Evolutionary conservation across 139 green algal genomes (phyloP).

Genomic region (Ostreobium quekettii): DNA sequence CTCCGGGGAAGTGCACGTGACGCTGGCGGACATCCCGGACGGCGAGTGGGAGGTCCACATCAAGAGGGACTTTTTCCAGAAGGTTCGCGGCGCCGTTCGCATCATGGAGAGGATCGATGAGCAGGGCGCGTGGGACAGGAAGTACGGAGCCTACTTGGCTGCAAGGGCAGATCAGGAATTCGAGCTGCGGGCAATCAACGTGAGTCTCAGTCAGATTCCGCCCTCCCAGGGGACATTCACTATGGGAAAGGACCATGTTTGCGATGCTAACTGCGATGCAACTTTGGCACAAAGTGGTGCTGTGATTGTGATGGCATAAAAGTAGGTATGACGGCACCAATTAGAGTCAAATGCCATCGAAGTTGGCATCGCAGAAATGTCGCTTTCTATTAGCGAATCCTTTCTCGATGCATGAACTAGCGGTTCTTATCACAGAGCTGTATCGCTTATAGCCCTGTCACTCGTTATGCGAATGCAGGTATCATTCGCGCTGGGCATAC

Average conservation of each 20-base stretch:
- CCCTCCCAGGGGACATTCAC: not conserved
- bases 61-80: slow-evolving; percentile 70
- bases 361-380: too few species aligned
- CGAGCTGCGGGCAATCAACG: slow-evolving; percentile 36
- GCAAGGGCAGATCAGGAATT: slow-evolving; percentile 40
- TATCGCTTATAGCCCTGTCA: too few species aligned
- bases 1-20: slow-evolving; percentile 23
- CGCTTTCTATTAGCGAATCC: too few species aligned
- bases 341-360: too few species aligned
- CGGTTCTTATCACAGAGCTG: too few species aligned
- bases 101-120: not conserved
- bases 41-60: slow-evolving; percentile 58
- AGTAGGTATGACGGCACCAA: too few species aligned
- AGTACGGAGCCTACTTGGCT: slow-evolving; percentile 19
- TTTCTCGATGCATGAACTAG: too few species aligned
- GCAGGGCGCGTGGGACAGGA: slow-evolving; percentile 11
- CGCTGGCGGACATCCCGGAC: slow-evolving; percentile 57
- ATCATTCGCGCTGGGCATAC: too few species aligned
- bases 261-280: too few species aligned
- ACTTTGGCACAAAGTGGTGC: too few species aligned
- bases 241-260: too few species aligned
- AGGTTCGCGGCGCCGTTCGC: slow-evolving; percentile 56
- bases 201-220: slow-evolving; percentile 1
- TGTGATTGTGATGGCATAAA: slow-evolving; percentile 2
- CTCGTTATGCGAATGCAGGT: too few species aligned